Base-by-base conservation (phyloP, 306 rosid genomes). In the Rosa chinensis region DNA sequence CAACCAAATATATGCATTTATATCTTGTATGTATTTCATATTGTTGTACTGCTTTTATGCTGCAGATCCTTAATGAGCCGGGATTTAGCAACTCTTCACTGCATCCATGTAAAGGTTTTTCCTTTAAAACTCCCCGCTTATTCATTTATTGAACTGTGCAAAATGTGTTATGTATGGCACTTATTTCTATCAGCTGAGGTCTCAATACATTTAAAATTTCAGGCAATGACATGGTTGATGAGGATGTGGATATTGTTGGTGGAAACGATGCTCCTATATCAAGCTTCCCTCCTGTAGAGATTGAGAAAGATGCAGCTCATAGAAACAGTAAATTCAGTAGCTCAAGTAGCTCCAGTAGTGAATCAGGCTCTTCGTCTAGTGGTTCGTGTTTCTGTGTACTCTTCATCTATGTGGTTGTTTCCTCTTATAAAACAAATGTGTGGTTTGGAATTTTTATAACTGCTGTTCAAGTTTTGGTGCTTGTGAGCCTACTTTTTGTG, bases 191-290 rank as follows among this genome's bases (percentile, higher is more conserved):
- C 44, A 64, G 9, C 20, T 28, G 13, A 13, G 40, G 55, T 81
- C 61, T 64, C 39, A 77, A 42, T 63, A 58, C 70, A 67, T 87
- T 40, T 69, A 39, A n/a, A 18, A 73, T 77, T 64, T 72, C 88
- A 94, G 98, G 90, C 78, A 88, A 89, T 76, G 94, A 89, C 73
- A 91, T 82, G 18, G 78, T 78, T 50, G 99, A 92, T 59, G 99
- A 94, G 84, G 99, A 94, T 56, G 93, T 94, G 78, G 99, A 94
- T 88, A 86, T 92, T 71, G 86, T 94, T 74, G 97, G 95, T 50
- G 97, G 97, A 66, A 92, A 91, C 70, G 97, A 94, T 83, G 95
- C 88, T 42, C 99, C 92, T 64, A 86, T 87, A 77, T 92, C 99
- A 58, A 91, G 74, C 84, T 89, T 82, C 64, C 93, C 97, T 72